A percentile compares a stretch with the other conserved stretches of the same genome.
phyloP scores from a whole-genome alignment of 768 basidiomycete species.

The Rossbeevera mucosa region DNA sequence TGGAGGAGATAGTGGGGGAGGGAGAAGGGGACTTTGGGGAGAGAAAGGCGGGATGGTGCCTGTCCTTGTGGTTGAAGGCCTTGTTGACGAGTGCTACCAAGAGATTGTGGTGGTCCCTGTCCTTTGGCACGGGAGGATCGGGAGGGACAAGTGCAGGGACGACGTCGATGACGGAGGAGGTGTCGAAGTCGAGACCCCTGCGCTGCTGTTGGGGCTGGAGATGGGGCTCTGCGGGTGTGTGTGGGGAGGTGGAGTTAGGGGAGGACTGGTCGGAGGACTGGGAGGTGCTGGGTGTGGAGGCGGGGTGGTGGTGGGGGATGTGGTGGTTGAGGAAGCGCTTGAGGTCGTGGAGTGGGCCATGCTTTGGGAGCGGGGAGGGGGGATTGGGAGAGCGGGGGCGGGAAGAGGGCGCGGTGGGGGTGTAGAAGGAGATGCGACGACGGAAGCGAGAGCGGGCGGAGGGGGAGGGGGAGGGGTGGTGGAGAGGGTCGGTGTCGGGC shows the following conservation, averaged over 20 bases:
- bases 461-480: background rate
- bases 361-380: conserved; percentile 25
- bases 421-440: conserved; percentile 27
- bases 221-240: conserved; percentile 30
- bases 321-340: conserved; percentile 94
- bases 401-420: conserved; percentile 7
- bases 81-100: conserved; percentile 34
- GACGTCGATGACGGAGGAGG: conserved; percentile 29
- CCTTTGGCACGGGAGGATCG: conserved; percentile 18
- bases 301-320: conserved; percentile 51
- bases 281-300: conserved; percentile 18
- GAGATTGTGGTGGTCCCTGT: conserved; percentile 24
- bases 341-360: conserved; percentile 84
- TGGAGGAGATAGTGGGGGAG: conserved; percentile 22
- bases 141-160: conserved; percentile 23
- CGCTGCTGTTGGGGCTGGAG: conserved; percentile 34
- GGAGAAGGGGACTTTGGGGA: conserved; percentile 33
- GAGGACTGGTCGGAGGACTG: conserved; percentile 27
- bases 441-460: conserved; percentile 28
- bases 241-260: conserved; percentile 21
- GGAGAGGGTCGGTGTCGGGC: background rate
- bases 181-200: conserved; percentile 35
- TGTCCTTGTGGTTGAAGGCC: conserved; percentile 30
- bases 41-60: conserved; percentile 7
- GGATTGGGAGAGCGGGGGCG: background rate